Conservation (phyloP, 805 yeast genomes). For the Groenewaldozyma salmanticensis region DNA sequence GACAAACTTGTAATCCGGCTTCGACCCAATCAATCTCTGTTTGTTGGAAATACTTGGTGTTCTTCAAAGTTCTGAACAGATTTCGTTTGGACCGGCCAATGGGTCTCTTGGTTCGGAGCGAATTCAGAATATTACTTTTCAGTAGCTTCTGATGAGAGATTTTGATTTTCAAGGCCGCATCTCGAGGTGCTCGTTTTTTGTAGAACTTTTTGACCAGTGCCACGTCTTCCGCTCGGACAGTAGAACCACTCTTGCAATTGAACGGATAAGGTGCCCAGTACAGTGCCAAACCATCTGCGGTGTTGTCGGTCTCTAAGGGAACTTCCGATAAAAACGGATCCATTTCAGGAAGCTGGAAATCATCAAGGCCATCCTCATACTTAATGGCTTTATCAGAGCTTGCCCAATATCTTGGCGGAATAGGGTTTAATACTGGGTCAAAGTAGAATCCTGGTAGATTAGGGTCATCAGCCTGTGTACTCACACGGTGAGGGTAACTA, state of each 20-base stretch:
- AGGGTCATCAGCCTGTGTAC: slow-evolving; percentile 37
- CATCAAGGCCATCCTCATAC: slow-evolving; percentile 20
- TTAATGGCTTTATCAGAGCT: slow-evolving; percentile 11
- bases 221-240: slow-evolving; percentile 81
- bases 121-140: slow-evolving; percentile 63
- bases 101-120: slow-evolving; percentile 42
- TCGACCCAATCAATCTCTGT: slow-evolving; percentile 97
- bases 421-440: slow-evolving; percentile 45
- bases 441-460: slow-evolving; percentile 49
- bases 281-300: slow-evolving; percentile 48
- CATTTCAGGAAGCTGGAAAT: slow-evolving; percentile 32
- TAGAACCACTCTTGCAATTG: slow-evolving; percentile 60
- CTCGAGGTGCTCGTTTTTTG: slow-evolving; percentile 45
- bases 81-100: slow-evolving; percentile 43
- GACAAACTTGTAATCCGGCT: slow-evolving; percentile 89
- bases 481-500: slow-evolving; percentile 51
- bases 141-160: slow-evolving; percentile 86
- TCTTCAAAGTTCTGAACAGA: slow-evolving; percentile 54
- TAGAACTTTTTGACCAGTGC: slow-evolving; percentile 79
- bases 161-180: slow-evolving; percentile 64
- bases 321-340: slow-evolving; percentile 32
- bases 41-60: slow-evolving; percentile 82
- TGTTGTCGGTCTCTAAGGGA: slow-evolving; percentile 37
- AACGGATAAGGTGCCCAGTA: slow-evolving; percentile 83
- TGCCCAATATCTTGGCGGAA: slow-evolving; percentile 13